phyloP scores from a whole-genome alignment of 441 rosid genomes.

The Pelargonium myrrhifolium region DNA sequence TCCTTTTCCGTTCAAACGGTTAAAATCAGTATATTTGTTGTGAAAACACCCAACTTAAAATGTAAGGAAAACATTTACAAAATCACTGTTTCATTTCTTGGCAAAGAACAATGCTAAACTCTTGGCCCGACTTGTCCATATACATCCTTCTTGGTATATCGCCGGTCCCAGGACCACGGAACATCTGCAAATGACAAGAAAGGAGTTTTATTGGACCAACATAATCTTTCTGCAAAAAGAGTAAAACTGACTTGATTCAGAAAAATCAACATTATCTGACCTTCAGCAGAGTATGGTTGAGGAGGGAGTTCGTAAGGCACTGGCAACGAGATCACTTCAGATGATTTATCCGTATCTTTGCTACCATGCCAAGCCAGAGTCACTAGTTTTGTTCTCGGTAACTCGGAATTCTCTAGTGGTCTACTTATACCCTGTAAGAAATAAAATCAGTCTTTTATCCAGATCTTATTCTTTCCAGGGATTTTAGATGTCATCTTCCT shows the following conservation, averaged over 20 bases:
- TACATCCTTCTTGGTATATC: constrained; percentile 65
- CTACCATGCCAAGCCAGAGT: constrained; percentile 59
- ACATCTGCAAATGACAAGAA: constrained; percentile 42
- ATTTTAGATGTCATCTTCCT: no score
- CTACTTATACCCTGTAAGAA: constrained; percentile 24
- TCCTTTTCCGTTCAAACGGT: no score
- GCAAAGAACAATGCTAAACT: constrained; percentile 21
- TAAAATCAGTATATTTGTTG: no score
- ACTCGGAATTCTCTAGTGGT: constrained; percentile 19
- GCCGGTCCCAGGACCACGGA: constrained; percentile 93
- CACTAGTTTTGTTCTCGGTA: constrained; percentile 38
- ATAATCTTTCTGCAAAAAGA: no score
- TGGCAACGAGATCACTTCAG: constrained; percentile 52
- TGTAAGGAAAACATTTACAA: no score
- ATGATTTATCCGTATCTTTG: constrained; percentile 24
- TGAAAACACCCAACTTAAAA: no score
- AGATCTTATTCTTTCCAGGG: no score
- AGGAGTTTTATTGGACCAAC: constrained; percentile 4
- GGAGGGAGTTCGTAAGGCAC: constrained; percentile 87
- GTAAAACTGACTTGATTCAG: no score
- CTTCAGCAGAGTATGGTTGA: constrained; percentile 58
- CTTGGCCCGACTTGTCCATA: constrained; percentile 90
- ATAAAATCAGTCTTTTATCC: neutral
- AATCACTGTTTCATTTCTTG: no score
- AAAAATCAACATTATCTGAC: constrained; percentile 24